phyloP scores from a whole-genome alignment of 2,329 filamentous ascomycete species.

The Microthyrium microscopicum region DNA sequence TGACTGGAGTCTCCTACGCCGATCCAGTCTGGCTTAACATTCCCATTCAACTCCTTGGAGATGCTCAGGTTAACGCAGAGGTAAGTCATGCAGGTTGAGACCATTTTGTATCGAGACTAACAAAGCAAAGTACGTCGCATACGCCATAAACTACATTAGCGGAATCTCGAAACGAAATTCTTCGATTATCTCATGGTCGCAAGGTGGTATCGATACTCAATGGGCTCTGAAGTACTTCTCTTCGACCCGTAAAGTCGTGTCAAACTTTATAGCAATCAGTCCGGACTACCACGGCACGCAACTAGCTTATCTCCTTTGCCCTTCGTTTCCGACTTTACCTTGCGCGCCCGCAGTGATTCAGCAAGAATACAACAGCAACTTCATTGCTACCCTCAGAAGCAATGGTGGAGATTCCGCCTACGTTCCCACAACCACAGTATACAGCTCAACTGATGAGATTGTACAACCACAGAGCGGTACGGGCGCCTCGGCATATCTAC shows the following conservation, averaged over 20 bases:
- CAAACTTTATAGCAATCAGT: slow-evolving; percentile 36
- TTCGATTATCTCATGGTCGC: slow-evolving; percentile 36
- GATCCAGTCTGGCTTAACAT: slow-evolving; percentile 42
- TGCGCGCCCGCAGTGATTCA: slow-evolving; percentile 29
- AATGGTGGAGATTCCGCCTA: slow-evolving; percentile 35
- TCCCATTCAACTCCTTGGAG: slow-evolving; percentile 28
- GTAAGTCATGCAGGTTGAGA: neutral
- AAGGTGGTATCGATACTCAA: slow-evolving; percentile 37
- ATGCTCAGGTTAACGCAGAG: slow-evolving; percentile 31
- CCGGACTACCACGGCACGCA: slow-evolving; percentile 36
- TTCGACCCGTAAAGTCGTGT: slow-evolving; percentile 26
- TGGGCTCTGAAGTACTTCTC: slow-evolving; percentile 44
- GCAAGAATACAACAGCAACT: slow-evolving; percentile 29
- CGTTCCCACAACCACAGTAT: slow-evolving; percentile 38
- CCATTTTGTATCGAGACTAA: no score
- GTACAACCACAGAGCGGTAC: slow-evolving; percentile 33
- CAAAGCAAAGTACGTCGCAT: slow-evolving; percentile 33
- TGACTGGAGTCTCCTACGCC: slow-evolving; percentile 24
- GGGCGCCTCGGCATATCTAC: slow-evolving; percentile 29
- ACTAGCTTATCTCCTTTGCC: slow-evolving; percentile 1
- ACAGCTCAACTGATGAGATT: slow-evolving; percentile 33
- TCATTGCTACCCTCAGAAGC: slow-evolving; percentile 25
- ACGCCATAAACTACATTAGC: slow-evolving; percentile 40
- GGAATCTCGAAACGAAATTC: slow-evolving; percentile 19
- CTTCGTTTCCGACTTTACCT: slow-evolving; percentile 15